These are phyloP conservation scores for Arabidopsis lyrata DNA, from an alignment of 441 rosid species.

Conservation along the genomic window DNA sequence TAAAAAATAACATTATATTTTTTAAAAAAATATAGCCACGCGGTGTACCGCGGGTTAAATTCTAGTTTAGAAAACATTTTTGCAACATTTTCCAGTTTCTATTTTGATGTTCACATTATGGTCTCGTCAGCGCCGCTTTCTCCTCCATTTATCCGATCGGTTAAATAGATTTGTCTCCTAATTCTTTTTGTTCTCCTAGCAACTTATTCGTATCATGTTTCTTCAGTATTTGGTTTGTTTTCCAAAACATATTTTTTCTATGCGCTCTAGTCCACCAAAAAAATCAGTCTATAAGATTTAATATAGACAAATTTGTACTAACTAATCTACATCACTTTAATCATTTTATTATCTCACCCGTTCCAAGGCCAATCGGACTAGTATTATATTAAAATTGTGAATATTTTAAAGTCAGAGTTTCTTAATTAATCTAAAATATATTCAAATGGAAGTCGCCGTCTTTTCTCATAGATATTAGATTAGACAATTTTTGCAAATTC, in stretches of 20 bases:
- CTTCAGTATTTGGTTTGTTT: background rate
- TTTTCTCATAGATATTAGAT: conserved; percentile 21
- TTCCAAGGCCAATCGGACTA: background rate
- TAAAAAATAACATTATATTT: too few relatives aligned
- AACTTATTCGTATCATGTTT: too few relatives aligned
- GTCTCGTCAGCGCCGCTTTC: background rate
- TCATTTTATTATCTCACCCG: background rate
- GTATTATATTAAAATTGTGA: background rate
- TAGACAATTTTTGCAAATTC: background rate
- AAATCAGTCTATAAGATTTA: too few relatives aligned
- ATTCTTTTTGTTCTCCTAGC: background rate
- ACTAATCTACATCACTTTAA: background rate
- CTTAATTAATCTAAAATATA: background rate
- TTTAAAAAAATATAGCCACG: too few relatives aligned
- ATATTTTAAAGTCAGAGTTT: background rate
- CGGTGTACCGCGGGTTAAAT: too few relatives aligned
- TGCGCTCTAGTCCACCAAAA: too few relatives aligned
- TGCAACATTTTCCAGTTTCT: background rate
- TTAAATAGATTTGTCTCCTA: conserved; percentile 5
- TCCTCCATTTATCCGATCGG: background rate
- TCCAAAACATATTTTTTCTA: background rate
- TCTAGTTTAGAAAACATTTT: background rate
- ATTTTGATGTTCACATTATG: background rate
- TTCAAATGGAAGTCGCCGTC: background rate
- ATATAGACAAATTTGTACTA: too few relatives aligned